A percentile compares a stretch with the other conserved stretches of the same genome.
Evolutionary conservation across 352 stramenopile species (phyloP).

Genomic region (Globisporangium abappressorium): DNA sequence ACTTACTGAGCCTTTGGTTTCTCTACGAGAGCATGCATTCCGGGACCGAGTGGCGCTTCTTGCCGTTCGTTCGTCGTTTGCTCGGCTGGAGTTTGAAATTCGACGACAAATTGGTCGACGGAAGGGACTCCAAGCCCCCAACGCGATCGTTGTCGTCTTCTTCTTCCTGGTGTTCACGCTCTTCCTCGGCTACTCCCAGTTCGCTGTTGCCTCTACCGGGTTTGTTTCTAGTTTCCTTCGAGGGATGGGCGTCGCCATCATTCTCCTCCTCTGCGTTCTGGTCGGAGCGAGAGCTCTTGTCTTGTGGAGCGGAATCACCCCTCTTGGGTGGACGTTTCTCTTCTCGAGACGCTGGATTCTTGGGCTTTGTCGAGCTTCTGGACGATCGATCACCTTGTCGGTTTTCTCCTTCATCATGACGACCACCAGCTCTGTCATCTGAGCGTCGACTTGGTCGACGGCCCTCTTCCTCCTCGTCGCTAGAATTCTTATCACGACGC

Average conservation of each 20-base stretch:
- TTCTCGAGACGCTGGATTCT: background rate
- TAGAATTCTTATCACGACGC: constrained; percentile 7
- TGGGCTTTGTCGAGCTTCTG: background rate
- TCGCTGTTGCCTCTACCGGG: background rate
- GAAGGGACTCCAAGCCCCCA: background rate
- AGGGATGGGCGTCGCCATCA: background rate
- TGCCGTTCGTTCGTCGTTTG: constrained; percentile 68
- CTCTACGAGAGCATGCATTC: constrained; percentile 37
- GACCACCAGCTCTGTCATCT: constrained; percentile 19
- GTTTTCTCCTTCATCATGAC: background rate
- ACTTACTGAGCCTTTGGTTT: background rate
- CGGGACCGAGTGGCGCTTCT: constrained; percentile 41
- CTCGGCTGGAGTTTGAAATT: constrained; percentile 31
- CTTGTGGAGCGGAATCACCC: background rate
- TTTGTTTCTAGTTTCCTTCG: too few species aligned
- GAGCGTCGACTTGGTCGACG: background rate
- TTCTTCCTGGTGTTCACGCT: constrained; percentile 8
- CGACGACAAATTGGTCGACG: background rate
- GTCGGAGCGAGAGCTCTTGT: background rate
- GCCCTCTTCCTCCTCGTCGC: constrained; percentile 13
- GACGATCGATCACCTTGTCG: background rate
- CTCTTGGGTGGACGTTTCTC: background rate
- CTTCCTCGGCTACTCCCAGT: background rate
- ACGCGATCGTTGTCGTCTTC: background rate
- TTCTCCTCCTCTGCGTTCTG: background rate